Evolutionary conservation across 495 filamentous ascomycete genomes (phyloP), one percentile per base, ranked within the genome.

Genomic region (Cercophora scortea): DNA sequence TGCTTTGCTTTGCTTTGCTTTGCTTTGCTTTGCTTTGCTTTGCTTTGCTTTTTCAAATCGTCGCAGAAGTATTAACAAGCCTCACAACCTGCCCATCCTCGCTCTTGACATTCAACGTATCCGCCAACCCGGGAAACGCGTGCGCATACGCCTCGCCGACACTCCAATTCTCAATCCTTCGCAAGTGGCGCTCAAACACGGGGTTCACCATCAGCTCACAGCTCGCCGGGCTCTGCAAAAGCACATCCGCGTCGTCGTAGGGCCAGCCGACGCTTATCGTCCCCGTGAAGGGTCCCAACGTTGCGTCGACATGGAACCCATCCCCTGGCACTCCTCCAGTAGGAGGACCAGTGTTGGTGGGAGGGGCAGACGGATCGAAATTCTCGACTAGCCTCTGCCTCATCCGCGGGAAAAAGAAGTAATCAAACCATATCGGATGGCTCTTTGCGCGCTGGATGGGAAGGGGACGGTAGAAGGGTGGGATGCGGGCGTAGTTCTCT

Each of bases 361-460:
- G 52, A 3, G 66, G 59, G 35, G 59, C 60, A 1, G 50, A 52
- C 3, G 66, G 59, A 36, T 35, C 33, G n/a, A n/a, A 77, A 75
- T 7, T 68, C 55, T 16, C 63, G 50, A 82, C 73, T 6, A 89
- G 56, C 10, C 67, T 67, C 50, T 89, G 84, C 9, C 89, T 81
- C 81, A 91, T 86, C 9, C 63, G 69, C 0, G 86, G 87, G 72
- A 83, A 94, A 1, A 87, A 86, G 8, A 92, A 52, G 62, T 89
- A 77, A 60, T 92, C 87, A 12, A 89, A 76, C 89, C 89, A 94
- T 3, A 76, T 75, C 0, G 88, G 85, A 67, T 94, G 88, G 1
- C 78, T 65, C 0, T 65, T 73, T 32, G 79, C 71, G 10, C 85
- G 67, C 63, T 91, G 88, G 8, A 73, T 72, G 0, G 78, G 71